Evolutionary conservation across 306 rosid genomes (phyloP), one percentile per base, ranked within the genome.

Genomic region (Lathyrus aphaca): DNA sequence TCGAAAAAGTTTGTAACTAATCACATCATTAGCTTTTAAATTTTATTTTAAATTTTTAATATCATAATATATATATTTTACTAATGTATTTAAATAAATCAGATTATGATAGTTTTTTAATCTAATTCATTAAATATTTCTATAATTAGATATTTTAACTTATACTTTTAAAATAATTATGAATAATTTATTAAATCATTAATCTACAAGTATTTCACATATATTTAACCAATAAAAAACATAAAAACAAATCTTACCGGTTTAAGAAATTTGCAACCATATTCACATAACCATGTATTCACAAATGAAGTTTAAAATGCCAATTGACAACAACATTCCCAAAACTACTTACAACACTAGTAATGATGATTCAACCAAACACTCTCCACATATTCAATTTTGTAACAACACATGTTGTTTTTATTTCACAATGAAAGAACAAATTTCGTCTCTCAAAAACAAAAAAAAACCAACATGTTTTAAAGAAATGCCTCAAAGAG

Each of bases 351-450:
- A 19, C 14, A 68, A 56, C 61, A 61, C 18, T 65, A 54, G 11
- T 19, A 5, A 50, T 18, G 10, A 10, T 10, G 25, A 77, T 10
- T 21, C 10, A 17, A 76, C 40, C 13, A 32, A 69, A 18, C 42
- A 67, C 12, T 69, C 68, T 25, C 39, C 18, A 27, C 37, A 56
- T 56, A 56, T 1, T 27, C 38, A 56, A 5, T 39, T 56, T 56
- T 56, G 62, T 56, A 56, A 14, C 39, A 25, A 2, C 4, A 79
- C 81, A 1, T 55, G 56, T 60, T 91, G 96, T 69, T 88, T 91
- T 87, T 91, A 88, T 55, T 91, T 96, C 84, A 54, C 62, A 51
- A 79, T 88, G 85, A 78, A 80, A 83, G 91, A 91, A 49, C 45
- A 82, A 49, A 74, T 80, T 58, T 48, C 76, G 10, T 69, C 77